A percentile compares a stretch with the other conserved stretches of the same genome.
These are phyloP conservation scores for Poa annua DNA, from an alignment of 176 grass and related monocot species.

Conservation along the genomic window DNA sequence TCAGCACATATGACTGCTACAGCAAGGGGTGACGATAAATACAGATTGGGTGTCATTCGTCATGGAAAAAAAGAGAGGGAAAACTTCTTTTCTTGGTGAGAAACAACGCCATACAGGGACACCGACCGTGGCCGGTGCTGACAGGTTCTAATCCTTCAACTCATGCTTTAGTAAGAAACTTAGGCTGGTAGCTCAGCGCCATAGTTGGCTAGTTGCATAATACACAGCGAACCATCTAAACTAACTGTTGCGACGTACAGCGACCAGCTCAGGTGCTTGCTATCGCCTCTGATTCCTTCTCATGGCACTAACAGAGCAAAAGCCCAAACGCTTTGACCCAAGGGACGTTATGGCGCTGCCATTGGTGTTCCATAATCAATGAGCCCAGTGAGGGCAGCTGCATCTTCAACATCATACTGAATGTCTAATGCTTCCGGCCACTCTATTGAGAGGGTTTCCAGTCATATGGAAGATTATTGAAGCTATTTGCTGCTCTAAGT, in stretches of 20 bases:
- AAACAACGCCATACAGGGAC: slow-evolving; percentile 30
- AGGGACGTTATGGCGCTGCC: slow-evolving; percentile 32
- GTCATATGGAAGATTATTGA: slow-evolving; percentile 87
- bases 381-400: slow-evolving; percentile 22
- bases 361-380: slow-evolving; percentile 29
- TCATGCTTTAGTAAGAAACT: slow-evolving; percentile 37
- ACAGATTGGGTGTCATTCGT: slow-evolving; percentile 33
- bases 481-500: slow-evolving; percentile 74
- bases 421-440: slow-evolving; percentile 8
- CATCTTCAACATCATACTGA: slow-evolving; percentile 35
- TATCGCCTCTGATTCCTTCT: slow-evolving; percentile 34
- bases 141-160: slow-evolving; percentile 41
- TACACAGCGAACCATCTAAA: slow-evolving; percentile 42
- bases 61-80: not conserved
- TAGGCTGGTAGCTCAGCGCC: slow-evolving; percentile 31
- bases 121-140: not conserved
- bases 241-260: slow-evolving; percentile 49
- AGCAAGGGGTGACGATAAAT: slow-evolving; percentile 27
- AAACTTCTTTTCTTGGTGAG: slow-evolving; percentile 41
- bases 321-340: slow-evolving; percentile 22
- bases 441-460: slow-evolving; percentile 88
- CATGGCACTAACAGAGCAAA: slow-evolving; percentile 28
- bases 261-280: slow-evolving; percentile 36
- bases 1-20: slow-evolving; percentile 32
- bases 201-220: slow-evolving; percentile 38